Evolutionary conservation across 1,284 basidiomycete genomes (phyloP).

Genomic region (Somion occarium): DNA sequence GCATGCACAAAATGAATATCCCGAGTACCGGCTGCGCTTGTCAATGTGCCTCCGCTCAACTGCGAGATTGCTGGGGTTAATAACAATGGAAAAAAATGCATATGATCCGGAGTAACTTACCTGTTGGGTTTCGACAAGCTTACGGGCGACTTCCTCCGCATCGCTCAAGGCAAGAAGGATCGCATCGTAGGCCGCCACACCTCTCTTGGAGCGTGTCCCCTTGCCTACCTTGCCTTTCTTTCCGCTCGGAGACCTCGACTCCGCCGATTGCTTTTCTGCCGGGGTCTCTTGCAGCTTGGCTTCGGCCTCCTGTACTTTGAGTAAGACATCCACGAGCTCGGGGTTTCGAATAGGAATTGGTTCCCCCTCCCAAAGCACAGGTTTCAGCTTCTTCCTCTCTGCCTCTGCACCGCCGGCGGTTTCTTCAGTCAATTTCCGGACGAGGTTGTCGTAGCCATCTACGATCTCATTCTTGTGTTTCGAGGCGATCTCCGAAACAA

Average conservation of each 20-base stretch:
- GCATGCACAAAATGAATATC: constrained; percentile 83
- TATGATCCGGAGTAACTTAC: constrained; percentile 38
- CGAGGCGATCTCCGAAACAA: constrained; percentile 70
- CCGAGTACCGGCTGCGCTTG: constrained; percentile 42
- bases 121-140: constrained; percentile 77
- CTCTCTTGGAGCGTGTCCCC: constrained; percentile 55
- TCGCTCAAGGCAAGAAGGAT: constrained; percentile 82
- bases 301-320: constrained; percentile 81
- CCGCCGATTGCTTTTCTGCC: constrained; percentile 18
- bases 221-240: constrained; percentile 35
- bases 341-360: constrained; percentile 85
- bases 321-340: constrained; percentile 85
- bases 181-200: constrained; percentile 80
- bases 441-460: constrained; percentile 58
- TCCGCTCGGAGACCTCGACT: constrained; percentile 14
- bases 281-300: constrained; percentile 37
- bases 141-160: constrained; percentile 78
- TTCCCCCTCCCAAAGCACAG: constrained; percentile 78
- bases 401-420: constrained; percentile 26
- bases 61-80: constrained; percentile 17
- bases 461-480: constrained; percentile 58
- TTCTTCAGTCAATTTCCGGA: constrained; percentile 48
- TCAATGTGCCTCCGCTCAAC: constrained; percentile 38
- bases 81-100: neutral
- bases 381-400: constrained; percentile 25